A percentile compares a stretch with the other conserved stretches of the same genome.
phyloP scores from a whole-genome alignment of 805 yeast species.

The Nakazawaea ambrosiae region DNA sequence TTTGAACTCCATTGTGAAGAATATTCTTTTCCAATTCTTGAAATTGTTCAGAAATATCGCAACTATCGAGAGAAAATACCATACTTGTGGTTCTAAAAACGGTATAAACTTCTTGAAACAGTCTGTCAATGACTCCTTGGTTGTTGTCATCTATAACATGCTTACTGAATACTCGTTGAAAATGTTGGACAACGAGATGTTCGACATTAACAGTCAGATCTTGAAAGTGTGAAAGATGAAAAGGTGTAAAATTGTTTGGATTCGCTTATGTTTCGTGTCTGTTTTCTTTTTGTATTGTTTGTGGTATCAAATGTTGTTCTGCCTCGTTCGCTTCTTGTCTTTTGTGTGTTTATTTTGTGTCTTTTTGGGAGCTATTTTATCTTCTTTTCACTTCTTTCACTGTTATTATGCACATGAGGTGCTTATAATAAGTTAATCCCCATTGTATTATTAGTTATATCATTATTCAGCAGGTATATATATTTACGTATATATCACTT shows the following conservation, averaged over 20 bases:
- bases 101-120: neutral
- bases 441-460: too few species aligned
- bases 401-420: too few species aligned
- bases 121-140: conserved; percentile 6
- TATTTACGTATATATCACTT: too few species aligned
- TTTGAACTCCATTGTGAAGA: conserved; percentile 1
- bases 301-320: too few species aligned
- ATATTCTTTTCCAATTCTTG: conserved; percentile 5
- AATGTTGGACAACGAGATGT: conserved; percentile 5
- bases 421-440: too few species aligned
- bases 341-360: neutral
- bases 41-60: neutral
- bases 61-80: too few species aligned
- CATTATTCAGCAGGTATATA: too few species aligned
- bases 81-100: too few species aligned
- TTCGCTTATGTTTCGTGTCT: too few species aligned
- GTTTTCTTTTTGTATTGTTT: too few species aligned
- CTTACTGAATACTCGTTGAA: conserved; percentile 5
- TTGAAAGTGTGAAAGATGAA: conserved; percentile 1
- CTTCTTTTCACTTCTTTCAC: neutral
- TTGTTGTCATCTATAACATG: conserved; percentile 2
- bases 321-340: neutral
- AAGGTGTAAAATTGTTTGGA: too few species aligned
- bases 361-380: neutral
- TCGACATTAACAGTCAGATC: neutral